Evolutionary conservation across 345 rosid species (phyloP), one percentile per base, ranked within the genome.

Genomic region (Eucalyptus regnans): DNA sequence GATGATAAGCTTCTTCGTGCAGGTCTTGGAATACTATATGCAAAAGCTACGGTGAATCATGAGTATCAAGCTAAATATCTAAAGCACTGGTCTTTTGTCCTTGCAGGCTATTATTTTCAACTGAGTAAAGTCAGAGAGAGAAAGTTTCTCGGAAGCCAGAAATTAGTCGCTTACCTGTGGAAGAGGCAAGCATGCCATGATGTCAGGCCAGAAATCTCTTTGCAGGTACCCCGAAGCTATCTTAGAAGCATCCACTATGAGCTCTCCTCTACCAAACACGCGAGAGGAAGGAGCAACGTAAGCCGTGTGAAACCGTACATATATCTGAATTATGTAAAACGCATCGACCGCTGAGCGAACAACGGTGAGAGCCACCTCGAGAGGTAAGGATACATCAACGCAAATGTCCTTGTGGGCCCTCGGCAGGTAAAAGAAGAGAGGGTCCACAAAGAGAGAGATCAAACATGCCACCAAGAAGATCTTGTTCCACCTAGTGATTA

Each of bases 261-360:
- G 92, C 90, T 95, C 97, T 44, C 96, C 97, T 93, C 96, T 91
- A 64, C 96, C 96, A 62, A 93, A 91, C 8, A 94, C 95, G 20
- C 95, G 94, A 87, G 96, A 94, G n/a, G 96, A 93, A 52, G 96
- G 95, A 90, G 94, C 95, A 20, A 94, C 91, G 86, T 92, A 94
- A 89, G 96, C 95, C 13, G 95, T 95, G 60, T 92, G 93, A 88
- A 94, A 93, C 58, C 91, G 90, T 88, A 95, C 49, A 44, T 92
- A 90, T 41, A 94, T 91, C 88, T 92, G 93, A 68, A 92, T 68
- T 4, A 90, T n/a, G 91, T 94, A 95, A 86, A 94, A 94, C 68
- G 84, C 88, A 89, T 94, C 97, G 20, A 90, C 92, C 11, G 89
- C 29, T 4, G 95, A 87, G 50, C 96, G 92, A 25, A 93, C 52